These are phyloP conservation scores for Pythium folliculosum DNA, from an alignment of 352 stramenopile species.

Conservation along the genomic window DNA sequence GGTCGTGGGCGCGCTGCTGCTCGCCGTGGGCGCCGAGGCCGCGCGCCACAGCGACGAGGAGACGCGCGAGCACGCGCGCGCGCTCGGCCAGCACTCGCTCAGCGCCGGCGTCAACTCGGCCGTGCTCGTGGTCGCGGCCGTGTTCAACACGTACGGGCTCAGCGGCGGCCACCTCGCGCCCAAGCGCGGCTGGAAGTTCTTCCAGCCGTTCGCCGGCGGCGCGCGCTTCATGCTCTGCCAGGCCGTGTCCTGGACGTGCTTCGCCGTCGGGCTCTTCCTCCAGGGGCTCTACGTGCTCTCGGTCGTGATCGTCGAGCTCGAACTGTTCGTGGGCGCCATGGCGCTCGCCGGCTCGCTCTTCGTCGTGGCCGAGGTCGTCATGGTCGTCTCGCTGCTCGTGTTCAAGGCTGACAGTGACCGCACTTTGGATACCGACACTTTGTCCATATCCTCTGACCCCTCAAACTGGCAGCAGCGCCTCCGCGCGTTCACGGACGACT, in stretches of 20 bases:
- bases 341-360: slow-evolving; percentile 61
- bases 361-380: slow-evolving; percentile 68
- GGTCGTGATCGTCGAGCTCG: slow-evolving; percentile 73
- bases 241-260: slow-evolving; percentile 79
- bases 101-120: slow-evolving; percentile 62
- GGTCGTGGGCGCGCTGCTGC: slow-evolving; percentile 61
- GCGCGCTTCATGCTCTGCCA: slow-evolving; percentile 75
- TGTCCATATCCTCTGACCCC: neutral
- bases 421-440: neutral
- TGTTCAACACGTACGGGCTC: slow-evolving; percentile 85
- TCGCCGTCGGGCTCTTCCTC: slow-evolving; percentile 63
- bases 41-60: slow-evolving; percentile 37
- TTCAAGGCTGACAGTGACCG: slow-evolving; percentile 36
- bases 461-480: slow-evolving; percentile 27
- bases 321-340: slow-evolving; percentile 80
- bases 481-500: slow-evolving; percentile 54
- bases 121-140: slow-evolving; percentile 66
- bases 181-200: slow-evolving; percentile 83
- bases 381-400: slow-evolving; percentile 83
- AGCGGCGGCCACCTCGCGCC: slow-evolving; percentile 61
- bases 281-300: slow-evolving; percentile 80
- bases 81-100: slow-evolving; percentile 47
- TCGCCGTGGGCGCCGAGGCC: slow-evolving; percentile 65
- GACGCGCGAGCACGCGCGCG: slow-evolving; percentile 30
- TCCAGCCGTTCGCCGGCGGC: slow-evolving; percentile 80